A percentile compares a stretch with the other conserved stretches of the same genome.
These are phyloP conservation scores for Microascus cirrosus DNA, from an alignment of 2,329 filamentous ascomycete species.

Conservation along the genomic window DNA sequence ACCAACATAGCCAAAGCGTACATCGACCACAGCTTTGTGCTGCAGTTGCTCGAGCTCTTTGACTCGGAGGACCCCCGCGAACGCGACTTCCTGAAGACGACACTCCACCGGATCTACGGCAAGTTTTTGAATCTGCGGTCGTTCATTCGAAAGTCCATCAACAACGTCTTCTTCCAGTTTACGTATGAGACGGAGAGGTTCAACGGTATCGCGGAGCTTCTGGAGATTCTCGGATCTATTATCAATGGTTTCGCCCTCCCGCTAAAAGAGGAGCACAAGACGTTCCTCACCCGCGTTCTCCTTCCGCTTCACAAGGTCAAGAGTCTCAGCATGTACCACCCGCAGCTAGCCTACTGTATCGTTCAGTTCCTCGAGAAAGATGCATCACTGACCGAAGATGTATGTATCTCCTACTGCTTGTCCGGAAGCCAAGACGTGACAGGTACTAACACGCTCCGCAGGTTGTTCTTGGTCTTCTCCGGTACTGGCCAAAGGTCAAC, in stretches of 20 bases:
- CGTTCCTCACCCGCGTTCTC: slow-evolving; percentile 88
- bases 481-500: slow-evolving; percentile 99
- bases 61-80: slow-evolving; percentile 96
- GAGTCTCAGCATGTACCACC: slow-evolving; percentile 99
- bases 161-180: slow-evolving; percentile 99
- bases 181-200: slow-evolving; percentile 98
- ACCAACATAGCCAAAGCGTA: slow-evolving; percentile 98
- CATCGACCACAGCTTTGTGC: slow-evolving; percentile 95
- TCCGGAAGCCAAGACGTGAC: neutral
- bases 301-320: slow-evolving; percentile 96
- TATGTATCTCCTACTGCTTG: slow-evolving; percentile 25
- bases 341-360: slow-evolving; percentile 95
- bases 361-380: slow-evolving; percentile 98
- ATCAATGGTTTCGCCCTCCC: slow-evolving; percentile 98
- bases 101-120: slow-evolving; percentile 92
- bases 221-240: slow-evolving; percentile 95
- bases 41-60: slow-evolving; percentile 93
- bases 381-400: slow-evolving; percentile 91
- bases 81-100: slow-evolving; percentile 96
- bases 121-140: slow-evolving; percentile 97
- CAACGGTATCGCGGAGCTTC: slow-evolving; percentile 91
- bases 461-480: slow-evolving; percentile 86
- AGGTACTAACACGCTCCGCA: slow-evolving; percentile 21
- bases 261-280: slow-evolving; percentile 96
- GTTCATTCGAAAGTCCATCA: slow-evolving; percentile 96